phyloP scores from a whole-genome alignment of 768 basidiomycete species.

The Tricholoma hemisulphureum region DNA sequence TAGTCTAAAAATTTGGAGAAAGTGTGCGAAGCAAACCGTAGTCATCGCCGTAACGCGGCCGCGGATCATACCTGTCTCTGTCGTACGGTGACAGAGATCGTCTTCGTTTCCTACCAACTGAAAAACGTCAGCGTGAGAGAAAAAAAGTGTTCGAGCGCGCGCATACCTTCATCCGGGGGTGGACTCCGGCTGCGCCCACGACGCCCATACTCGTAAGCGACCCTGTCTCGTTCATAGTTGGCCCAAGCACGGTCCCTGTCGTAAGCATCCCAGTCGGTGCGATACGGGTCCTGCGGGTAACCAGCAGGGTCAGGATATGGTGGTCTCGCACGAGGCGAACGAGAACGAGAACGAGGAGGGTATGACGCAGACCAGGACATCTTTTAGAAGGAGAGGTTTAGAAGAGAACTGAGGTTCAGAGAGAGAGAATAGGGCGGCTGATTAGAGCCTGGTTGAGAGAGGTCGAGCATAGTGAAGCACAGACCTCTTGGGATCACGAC shows the following conservation, averaged over 20 bases:
- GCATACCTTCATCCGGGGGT: slow-evolving; percentile 60
- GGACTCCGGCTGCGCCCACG: slow-evolving; percentile 81
- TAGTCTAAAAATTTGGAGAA: slow-evolving; percentile 8
- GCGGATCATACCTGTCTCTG: slow-evolving; percentile 77
- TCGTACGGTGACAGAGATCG: slow-evolving; percentile 82
- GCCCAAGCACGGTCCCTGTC: slow-evolving; percentile 72
- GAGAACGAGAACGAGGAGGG: slow-evolving; percentile 81
- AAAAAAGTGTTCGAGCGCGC: slow-evolving; percentile 8
- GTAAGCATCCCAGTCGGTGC: slow-evolving; percentile 66
- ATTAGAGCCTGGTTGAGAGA: slow-evolving; percentile 73
- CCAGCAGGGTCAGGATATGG: slow-evolving; percentile 51
- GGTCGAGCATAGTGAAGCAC: slow-evolving; percentile 90
- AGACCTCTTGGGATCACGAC: slow-evolving; percentile 83
- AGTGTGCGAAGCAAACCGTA: slow-evolving; percentile 54
- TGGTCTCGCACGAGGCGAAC: slow-evolving; percentile 67
- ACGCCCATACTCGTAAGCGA: slow-evolving; percentile 63
- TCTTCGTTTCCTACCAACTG: slow-evolving; percentile 72
- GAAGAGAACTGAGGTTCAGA: slow-evolving; percentile 55
- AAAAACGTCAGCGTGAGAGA: slow-evolving; percentile 9
- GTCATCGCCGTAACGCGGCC: slow-evolving; percentile 79
- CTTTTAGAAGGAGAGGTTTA: slow-evolving; percentile 42
- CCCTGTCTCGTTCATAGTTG: slow-evolving; percentile 67
- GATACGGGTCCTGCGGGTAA: slow-evolving; percentile 50
- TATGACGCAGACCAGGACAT: slow-evolving; percentile 82
- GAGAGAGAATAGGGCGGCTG: slow-evolving; percentile 58